Evolutionary conservation across 176 grass and related monocot species (phyloP), one percentile per base, ranked within the genome.

Genomic region (Aechmea fasciata): DNA sequence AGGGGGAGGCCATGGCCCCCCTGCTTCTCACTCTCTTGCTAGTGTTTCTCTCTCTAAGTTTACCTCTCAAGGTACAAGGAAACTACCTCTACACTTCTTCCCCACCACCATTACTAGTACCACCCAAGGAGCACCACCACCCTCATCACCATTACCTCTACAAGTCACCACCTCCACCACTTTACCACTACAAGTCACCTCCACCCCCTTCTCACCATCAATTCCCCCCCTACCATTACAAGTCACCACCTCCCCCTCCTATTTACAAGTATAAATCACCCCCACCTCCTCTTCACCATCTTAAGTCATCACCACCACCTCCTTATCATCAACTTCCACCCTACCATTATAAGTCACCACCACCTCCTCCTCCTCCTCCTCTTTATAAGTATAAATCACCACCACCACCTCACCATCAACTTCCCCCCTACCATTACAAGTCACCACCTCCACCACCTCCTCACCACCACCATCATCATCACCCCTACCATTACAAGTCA

Each of bases 21-120:
- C 11, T 67, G n/a, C 28, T 67, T 67, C 47, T 33, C 65, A 67
- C 65, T 47, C 65, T 67, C 11, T 15, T 47, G 65, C 28, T 67
- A n/a, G 33, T 67, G 26, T 18, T 48, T 48, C 28, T n/a, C 15
- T 67, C 65, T 41, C 33, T 67, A 15, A 67, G 23, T 33, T 47
- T 67, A 14, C 65, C 65, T 47, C 65, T 67, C 41, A 25, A 67
- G 26, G 47, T 33, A n/a, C 65, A 48, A 67, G 64, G 26, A 66
- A 15, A 48, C 8, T 48, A 48, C 28, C 17, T 10, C 17, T n/a
- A 66, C 28, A 48, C 11, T 47, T 9, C 26, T 66, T 11, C 28
- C 9, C 2, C 28, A 9, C 0, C 64, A 66, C 64, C 13, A 41
- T 2, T 26, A 28, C 7, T 23, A 64, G n/a, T 29, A 66, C 64